Evolutionary conservation across 2,329 filamentous ascomycete genomes (phyloP).

Genomic region (Aspergillus tubingensis): DNA sequence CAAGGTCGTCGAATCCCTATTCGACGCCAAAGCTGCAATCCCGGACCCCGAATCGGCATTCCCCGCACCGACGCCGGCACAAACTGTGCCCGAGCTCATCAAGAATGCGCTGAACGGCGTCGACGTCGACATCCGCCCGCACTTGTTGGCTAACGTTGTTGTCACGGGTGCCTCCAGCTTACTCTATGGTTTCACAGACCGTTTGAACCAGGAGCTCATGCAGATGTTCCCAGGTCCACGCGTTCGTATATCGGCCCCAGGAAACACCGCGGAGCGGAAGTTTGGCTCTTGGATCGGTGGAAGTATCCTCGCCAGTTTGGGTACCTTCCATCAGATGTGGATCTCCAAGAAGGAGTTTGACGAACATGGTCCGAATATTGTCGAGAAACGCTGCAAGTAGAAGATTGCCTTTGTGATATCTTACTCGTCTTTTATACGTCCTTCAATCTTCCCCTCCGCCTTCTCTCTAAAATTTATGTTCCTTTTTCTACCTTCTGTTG

Average conservation of each 20-base stretch:
- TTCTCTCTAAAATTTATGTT: background rate
- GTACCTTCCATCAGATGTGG: constrained; percentile 99
- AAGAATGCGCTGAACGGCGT: constrained; percentile 74
- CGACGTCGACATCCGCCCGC: constrained; percentile 83
- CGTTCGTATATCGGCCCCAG: constrained; percentile 85
- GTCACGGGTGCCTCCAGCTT: constrained; percentile 87
- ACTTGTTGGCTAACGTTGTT: constrained; percentile 84
- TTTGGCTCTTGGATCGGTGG: constrained; percentile 97
- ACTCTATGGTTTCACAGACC: constrained; percentile 88
- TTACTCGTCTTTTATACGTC: background rate
- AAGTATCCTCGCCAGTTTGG: constrained; percentile 90
- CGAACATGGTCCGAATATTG: constrained; percentile 85
- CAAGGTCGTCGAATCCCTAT: constrained; percentile 83
- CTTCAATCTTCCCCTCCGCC: background rate
- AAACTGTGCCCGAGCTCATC: constrained; percentile 83
- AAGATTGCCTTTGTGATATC: background rate
- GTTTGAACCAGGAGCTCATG: constrained; percentile 80
- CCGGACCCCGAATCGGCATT: constrained; percentile 46
- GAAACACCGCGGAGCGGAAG: constrained; percentile 81
- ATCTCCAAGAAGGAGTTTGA: constrained; percentile 97
- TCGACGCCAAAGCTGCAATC: constrained; percentile 79
- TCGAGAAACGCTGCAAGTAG: constrained; percentile 95
- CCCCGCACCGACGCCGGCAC: constrained; percentile 63
- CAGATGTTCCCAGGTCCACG: constrained; percentile 79
- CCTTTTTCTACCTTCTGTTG: background rate